phyloP scores from a whole-genome alignment of 1,284 basidiomycete genomes.

The Apiotrichum gracile region DNA sequence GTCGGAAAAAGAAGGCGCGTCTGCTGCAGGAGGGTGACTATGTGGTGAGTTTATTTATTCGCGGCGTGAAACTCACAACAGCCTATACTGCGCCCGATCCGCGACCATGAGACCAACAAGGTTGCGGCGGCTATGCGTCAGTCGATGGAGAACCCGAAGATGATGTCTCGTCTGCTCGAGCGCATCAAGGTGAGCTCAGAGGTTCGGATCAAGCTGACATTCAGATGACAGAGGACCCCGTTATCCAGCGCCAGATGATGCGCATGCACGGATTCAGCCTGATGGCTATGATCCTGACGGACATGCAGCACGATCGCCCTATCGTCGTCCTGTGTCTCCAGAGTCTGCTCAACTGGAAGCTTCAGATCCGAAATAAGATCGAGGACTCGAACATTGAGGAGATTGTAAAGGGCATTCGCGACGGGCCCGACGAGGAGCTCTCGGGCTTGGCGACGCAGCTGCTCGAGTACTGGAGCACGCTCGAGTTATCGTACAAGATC shows the following conservation, averaged over 20 bases:
- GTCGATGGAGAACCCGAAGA: slow-evolving; percentile 69
- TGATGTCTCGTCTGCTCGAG: slow-evolving; percentile 75
- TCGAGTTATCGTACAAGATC: slow-evolving; percentile 40
- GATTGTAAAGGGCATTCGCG: slow-evolving; percentile 53
- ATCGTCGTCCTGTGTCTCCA: slow-evolving; percentile 64
- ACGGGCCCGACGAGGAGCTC: slow-evolving; percentile 25
- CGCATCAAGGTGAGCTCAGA: slow-evolving; percentile 66
- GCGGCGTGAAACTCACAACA: slow-evolving; percentile 16
- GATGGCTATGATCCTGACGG: slow-evolving; percentile 77
- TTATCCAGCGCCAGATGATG: slow-evolving; percentile 77
- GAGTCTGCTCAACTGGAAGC: slow-evolving; percentile 70
- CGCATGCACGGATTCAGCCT: slow-evolving; percentile 88
- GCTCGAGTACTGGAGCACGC: slow-evolving; percentile 37
- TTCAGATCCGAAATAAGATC: slow-evolving; percentile 86
- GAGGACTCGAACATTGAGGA: slow-evolving; percentile 75
- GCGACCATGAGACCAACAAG: slow-evolving; percentile 72
- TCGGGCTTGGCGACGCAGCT: slow-evolving; percentile 29
- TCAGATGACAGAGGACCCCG: slow-evolving; percentile 76
- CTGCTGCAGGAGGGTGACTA: slow-evolving; percentile 90
- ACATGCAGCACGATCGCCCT: slow-evolving; percentile 67
- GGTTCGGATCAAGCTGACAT: slow-evolving; percentile 1
- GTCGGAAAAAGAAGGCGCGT: slow-evolving; percentile 82
- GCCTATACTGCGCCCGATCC: slow-evolving; percentile 63
- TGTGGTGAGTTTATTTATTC: slow-evolving; percentile 53
- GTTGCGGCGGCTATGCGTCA: slow-evolving; percentile 88